Evolutionary conservation across 345 rosid species (phyloP), one percentile per base, ranked within the genome.

Genomic region (Gossypium raimondii): DNA sequence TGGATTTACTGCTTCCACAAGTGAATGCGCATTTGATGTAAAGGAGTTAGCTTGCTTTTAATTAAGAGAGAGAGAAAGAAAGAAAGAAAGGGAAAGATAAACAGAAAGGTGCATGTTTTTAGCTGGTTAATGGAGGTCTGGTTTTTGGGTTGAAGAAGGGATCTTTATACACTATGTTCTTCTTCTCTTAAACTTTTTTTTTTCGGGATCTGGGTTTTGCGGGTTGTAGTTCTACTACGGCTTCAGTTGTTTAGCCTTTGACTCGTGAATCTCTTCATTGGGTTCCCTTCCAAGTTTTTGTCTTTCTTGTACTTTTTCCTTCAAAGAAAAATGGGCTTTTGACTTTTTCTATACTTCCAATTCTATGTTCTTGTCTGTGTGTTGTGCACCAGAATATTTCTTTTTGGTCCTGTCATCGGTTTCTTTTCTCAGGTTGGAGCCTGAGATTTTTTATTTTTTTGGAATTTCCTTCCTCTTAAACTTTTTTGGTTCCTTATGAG

Each of bases 121-220:
- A 38, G 77, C 47, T 74, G 75, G 56, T 51, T 70, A 73, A 76
- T 78, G 82, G 77, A 67, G 82, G 29, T 73, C 14, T 53, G n/a
- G 47, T 3, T 53, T 45, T 50, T 75, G 34, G 73, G 22, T 50
- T 24, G 75, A 74, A 58, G 59, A 60, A 74, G 64, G 69, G 52
- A 51, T 44, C 80, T 72, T 17, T 75, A 20, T 51, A 10, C 44
- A 14, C 20, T 20, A 55, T 72, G 64, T 48, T 58, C 55, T 73
- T 22, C 62, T 70, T 64, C 60, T 17, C 25, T 50, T 73, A 64
- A 75, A 75, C 82, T 20, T 20, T 34, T 0, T 4, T 34, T 68
- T 80, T 85, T 83, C 75, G 86, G 91, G 92, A 87, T 88, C 88
- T 89, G 83, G 85, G 80, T 80, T 75, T 74, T 74, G 83, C 80